Conservation (phyloP, 1,139 yeast genomes). For the Candida pseudoviswanathii region DNA sequence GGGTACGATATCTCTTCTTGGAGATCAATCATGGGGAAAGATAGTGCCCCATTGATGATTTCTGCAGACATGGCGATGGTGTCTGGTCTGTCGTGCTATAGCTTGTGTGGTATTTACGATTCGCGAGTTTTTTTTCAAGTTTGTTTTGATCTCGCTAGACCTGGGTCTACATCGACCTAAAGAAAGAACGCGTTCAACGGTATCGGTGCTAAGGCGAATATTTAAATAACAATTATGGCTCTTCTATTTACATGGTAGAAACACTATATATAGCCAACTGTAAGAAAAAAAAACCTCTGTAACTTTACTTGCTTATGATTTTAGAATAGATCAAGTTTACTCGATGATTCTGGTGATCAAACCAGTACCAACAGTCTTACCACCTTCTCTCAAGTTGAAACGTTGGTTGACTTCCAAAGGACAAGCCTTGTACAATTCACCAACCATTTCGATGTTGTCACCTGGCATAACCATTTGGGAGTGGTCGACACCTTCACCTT, state of each 20-base stretch:
- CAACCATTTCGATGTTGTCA: conserved; percentile 96
- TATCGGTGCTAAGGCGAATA: not conserved
- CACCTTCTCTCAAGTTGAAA: conserved; percentile 99
- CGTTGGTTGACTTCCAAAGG: conserved; percentile 97
- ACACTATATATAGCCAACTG: conserved; percentile 3
- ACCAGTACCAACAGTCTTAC: conserved; percentile 99
- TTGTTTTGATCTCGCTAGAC: not conserved
- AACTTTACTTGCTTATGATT: not conserved
- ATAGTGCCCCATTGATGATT: conserved; percentile 3
- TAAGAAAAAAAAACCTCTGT: no score
- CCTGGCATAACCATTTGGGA: conserved; percentile 96
- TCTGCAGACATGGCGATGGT: not conserved
- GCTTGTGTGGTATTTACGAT: no score
- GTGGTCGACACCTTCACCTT: conserved; percentile 78
- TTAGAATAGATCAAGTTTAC: conserved; percentile 26
- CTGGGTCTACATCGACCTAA: no score
- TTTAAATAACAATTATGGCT: not conserved
- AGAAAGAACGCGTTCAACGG: no score
- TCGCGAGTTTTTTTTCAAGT: not conserved
- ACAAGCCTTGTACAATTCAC: conserved; percentile 87
- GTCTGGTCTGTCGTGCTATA: not conserved
- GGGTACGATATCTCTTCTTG: conserved; percentile 20
- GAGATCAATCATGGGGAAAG: conserved; percentile 11
- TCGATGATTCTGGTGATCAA: conserved; percentile 91
- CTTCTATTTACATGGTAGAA: conserved; percentile 1